Base-by-base conservation (phyloP, 164 flowering plant genomes). In the Houttuynia cordata region DNA sequence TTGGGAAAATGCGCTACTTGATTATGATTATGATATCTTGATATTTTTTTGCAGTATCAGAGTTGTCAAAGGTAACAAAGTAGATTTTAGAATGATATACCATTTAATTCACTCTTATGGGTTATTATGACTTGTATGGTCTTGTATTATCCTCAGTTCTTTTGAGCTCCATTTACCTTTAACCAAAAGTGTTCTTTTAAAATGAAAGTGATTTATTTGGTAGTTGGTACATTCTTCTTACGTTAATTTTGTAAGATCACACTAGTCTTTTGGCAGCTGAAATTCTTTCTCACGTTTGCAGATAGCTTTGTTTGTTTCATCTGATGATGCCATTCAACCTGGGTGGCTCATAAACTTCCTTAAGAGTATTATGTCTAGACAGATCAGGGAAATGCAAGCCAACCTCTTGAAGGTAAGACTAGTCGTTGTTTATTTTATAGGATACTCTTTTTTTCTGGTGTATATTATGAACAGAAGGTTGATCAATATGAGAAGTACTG, bases 221-320 rank as follows among this genome's bases (percentile, higher is more conserved):
- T 30, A n/a, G n/a, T n/a, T n/a, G 6, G 37, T 30, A 2, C 2
- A 6, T 2, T 2, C 37, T 30, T 30, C n/a, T 30, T 30, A 30
- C 37, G 37, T 30, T 2, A 30, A n/a, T n/a, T n/a, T 30, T 30
- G 37, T 30, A 30, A 30, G 37, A 30, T 30, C 37, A 30, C 49
- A 45, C 3, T 17, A 45, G 14, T 45, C 12, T 12, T 3, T 45
- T 45, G 4, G 17, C 2, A 45, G 49, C 10, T 37, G 41, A n/a
- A 57, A 18, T 25, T 65, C 52, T 57, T 37, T n/a, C 15, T 21
- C 60, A 3, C 24, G 18, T 3, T 45, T 73, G 80, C 91, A 93
- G 98, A 86, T 93, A 58, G 91, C 78, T 66, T n/a, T 90, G 42
- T 89, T 93, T 77, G 94, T 90, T 67, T 87, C 97, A 66, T 89